Evolutionary conservation across 148 eudicot genomes (phyloP), one percentile per base, ranked within the genome.

Genomic region (Silene uniflora): DNA sequence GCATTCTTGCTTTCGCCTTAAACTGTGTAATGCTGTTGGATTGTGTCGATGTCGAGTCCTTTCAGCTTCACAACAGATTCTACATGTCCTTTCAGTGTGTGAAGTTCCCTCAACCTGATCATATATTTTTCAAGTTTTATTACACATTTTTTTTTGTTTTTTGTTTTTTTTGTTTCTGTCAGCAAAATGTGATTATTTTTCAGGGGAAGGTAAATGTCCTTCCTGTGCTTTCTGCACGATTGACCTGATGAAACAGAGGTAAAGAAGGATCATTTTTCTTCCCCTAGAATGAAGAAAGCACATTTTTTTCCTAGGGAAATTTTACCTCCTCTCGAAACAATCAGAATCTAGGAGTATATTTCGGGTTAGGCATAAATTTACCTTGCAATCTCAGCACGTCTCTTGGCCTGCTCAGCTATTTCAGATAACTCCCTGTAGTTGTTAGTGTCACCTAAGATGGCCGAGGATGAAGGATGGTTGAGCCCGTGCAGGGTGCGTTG

Each of bases 311-410:
- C 59, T 56, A 24, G 46, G 19, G 56, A 8, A 58, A 60, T 4
- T 13, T 23, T 18, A 42, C 49, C 23, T 11, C 69, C 74, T 22
- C 44, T 39, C 44, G 10, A 39, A 39, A 39, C 44, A 39, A 39
- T 9, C 10, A 52, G 56, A 52, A 52, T 52, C 4, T 52, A 52
- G 56, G 56, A 52, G 39, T 66, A 16, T 18, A 13, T 66, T 66
- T 27, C 44, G 35, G 7, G 19, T 67, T 7, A 9, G 44, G 19
- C 62, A 65, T 24, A 62, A 18, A 72, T 72, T 79, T 80, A 87
- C 92, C 92, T 87, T 21, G 93, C 93, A 32, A 89, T 86, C 83
- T 89, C 93, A 75, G 93, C 93, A 0, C 92, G 96, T 79, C 85
- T 83, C 80, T 89, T 91, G 65, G 96, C 96, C 76, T 89, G 96